These are phyloP conservation scores for Neurospora pannonica DNA, from an alignment of 495 filamentous ascomycete genomes.

Conservation along the genomic window DNA sequence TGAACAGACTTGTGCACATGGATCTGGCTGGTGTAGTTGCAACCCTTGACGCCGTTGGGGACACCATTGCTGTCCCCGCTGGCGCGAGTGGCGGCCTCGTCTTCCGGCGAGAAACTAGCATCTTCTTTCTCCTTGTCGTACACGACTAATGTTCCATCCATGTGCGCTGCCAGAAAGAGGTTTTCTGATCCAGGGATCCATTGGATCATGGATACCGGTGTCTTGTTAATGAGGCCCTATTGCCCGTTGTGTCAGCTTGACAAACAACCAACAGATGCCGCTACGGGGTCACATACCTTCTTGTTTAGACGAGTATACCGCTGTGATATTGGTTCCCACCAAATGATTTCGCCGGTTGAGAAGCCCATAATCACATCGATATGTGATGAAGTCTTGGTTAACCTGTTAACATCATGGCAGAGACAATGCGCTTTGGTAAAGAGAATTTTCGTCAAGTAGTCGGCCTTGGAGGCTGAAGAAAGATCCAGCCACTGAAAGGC, in stretches of 20 bases:
- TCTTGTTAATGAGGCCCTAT: constrained; percentile 73
- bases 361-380: constrained; percentile 93
- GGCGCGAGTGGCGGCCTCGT: constrained; percentile 28
- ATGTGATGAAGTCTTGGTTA: constrained; percentile 70
- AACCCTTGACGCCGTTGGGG: constrained; percentile 13
- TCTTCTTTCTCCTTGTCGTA: constrained; percentile 99
- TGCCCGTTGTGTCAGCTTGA: background rate
- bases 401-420: constrained; percentile 83
- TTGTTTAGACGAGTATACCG: constrained; percentile 96
- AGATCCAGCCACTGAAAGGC: constrained; percentile 69
- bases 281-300: constrained; percentile 33
- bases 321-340: constrained; percentile 96
- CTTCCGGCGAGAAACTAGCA: constrained; percentile 46
- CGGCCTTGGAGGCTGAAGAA: constrained; percentile 54
- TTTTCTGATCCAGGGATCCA: constrained; percentile 95
- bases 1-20: constrained; percentile 79
- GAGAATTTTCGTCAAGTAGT: constrained; percentile 86
- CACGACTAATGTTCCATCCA: constrained; percentile 86
- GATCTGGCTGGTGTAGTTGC: constrained; percentile 29
- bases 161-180: constrained; percentile 84
- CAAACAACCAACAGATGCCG: background rate
- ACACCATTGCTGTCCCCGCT: constrained; percentile 32
- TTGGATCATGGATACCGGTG: constrained; percentile 74
- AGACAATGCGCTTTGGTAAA: constrained; percentile 94
- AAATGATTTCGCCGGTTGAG: constrained; percentile 91